Conservation (phyloP, 106 monocot species). For the Platanthera guangdongensis region DNA sequence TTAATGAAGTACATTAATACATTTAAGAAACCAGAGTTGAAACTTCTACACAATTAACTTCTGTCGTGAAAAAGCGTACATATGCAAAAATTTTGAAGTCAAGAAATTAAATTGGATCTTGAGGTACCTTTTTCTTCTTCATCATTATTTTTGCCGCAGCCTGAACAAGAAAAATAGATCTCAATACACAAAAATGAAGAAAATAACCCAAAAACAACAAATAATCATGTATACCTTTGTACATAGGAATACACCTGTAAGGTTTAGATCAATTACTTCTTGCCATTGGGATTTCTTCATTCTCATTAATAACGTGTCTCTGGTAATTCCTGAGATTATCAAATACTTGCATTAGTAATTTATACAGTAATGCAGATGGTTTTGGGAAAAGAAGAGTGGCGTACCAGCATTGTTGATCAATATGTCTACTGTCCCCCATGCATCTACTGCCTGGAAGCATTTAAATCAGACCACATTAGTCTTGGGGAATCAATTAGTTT, state of each 20-base stretch:
- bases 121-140: slow-evolving; percentile 83
- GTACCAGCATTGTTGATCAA: slow-evolving; percentile 85
- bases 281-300: slow-evolving; percentile 94
- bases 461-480: slow-evolving; percentile 3
- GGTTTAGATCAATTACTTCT: slow-evolving; percentile 83
- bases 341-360: background rate
- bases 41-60: background rate
- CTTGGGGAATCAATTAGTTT: background rate
- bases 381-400: background rate
- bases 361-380: background rate
- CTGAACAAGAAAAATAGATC: slow-evolving; percentile 29
- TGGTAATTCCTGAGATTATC: slow-evolving; percentile 54
- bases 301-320: slow-evolving; percentile 79
- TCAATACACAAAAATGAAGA: background rate
- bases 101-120: background rate
- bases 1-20: background rate
- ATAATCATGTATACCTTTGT: slow-evolving; percentile 42
- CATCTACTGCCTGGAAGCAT: slow-evolving; percentile 54
- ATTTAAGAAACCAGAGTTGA: background rate
- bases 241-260: slow-evolving; percentile 85
- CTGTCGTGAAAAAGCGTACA: background rate
- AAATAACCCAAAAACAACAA: background rate
- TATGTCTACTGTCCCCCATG: slow-evolving; percentile 77
- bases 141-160: slow-evolving; percentile 87
- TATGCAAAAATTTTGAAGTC: background rate